phyloP scores from a whole-genome alignment of 805 yeast species.

The Trichomonascus vanleenenianus region DNA sequence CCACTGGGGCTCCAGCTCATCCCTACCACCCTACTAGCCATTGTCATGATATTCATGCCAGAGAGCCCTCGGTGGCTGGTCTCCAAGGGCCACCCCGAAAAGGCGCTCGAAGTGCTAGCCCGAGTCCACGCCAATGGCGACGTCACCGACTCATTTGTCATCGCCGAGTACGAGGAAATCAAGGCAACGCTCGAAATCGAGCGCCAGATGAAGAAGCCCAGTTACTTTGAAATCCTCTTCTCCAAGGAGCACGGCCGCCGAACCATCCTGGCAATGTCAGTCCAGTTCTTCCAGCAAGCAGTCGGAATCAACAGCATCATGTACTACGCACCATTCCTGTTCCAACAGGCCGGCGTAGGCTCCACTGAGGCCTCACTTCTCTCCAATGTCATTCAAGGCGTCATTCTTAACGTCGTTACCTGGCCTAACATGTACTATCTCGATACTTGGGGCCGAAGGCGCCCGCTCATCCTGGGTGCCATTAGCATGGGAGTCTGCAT shows the following conservation, averaged over 20 bases:
- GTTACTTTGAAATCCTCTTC: slow-evolving; percentile 22
- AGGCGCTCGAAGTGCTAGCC: slow-evolving; percentile 40
- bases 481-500: slow-evolving; percentile 28
- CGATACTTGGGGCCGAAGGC: slow-evolving; percentile 27
- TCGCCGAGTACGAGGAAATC: slow-evolving; percentile 31
- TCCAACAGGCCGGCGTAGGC: slow-evolving; percentile 47
- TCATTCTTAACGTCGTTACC: slow-evolving; percentile 51
- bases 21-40: slow-evolving; percentile 48
- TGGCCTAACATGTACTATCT: slow-evolving; percentile 47
- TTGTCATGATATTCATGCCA: slow-evolving; percentile 58
- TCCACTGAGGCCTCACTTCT: slow-evolving; percentile 45
- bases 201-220: slow-evolving; percentile 31
- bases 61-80: slow-evolving; percentile 85
- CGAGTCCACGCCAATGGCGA: slow-evolving; percentile 31
- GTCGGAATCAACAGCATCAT: slow-evolving; percentile 61
- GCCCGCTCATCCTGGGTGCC: slow-evolving; percentile 11
- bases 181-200: slow-evolving; percentile 43
- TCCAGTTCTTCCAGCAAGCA: slow-evolving; percentile 47
- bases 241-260: slow-evolving; percentile 14
- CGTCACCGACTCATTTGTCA: slow-evolving; percentile 25
- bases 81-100: slow-evolving; percentile 48
- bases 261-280: slow-evolving; percentile 25
- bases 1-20: slow-evolving; percentile 63
- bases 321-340: slow-evolving; percentile 55
- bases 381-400: slow-evolving; percentile 65